phyloP scores from a whole-genome alignment of 2,329 filamentous ascomycete species.

The Xylaria sp. region DNA sequence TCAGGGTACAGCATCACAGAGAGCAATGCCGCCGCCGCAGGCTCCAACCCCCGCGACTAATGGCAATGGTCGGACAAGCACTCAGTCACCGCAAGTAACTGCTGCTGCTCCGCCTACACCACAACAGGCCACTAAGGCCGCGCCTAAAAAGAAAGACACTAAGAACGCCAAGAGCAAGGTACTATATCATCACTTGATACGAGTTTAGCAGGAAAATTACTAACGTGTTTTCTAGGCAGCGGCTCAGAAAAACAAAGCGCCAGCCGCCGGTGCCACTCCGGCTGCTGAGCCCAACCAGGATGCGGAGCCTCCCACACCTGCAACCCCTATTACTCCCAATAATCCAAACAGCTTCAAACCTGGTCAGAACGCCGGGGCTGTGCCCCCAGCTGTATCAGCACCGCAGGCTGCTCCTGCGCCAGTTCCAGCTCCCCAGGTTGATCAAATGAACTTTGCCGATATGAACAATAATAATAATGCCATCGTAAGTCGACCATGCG shows the following conservation, averaged over 20 bases:
- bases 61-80: conserved; percentile 61
- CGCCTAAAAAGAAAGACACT: conserved; percentile 79
- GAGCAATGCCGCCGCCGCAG: conserved; percentile 74
- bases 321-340: conserved; percentile 71
- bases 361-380: conserved; percentile 55
- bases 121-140: conserved; percentile 75
- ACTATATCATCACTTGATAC: conserved; percentile 43
- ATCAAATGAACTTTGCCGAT: conserved; percentile 58
- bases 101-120: conserved; percentile 80
- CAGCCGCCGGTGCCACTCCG: conserved; percentile 65
- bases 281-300: conserved; percentile 66
- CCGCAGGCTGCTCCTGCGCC: conserved; percentile 56
- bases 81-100: conserved; percentile 70
- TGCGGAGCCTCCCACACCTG: conserved; percentile 68
- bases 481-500: conserved; percentile 55
- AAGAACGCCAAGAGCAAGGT: conserved; percentile 76
- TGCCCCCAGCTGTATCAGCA: conserved; percentile 52
- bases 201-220: conserved; percentile 31
- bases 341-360: conserved; percentile 60
- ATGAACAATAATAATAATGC: conserved; percentile 54
- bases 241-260: conserved; percentile 69
- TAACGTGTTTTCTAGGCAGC: conserved; percentile 57
- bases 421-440: conserved; percentile 58
- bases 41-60: conserved; percentile 61
- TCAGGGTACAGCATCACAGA: conserved; percentile 78